Percentiles rank a stretch among this genome's conserved stretches.
These are phyloP conservation scores for Dimargaris xerosporica DNA, from an alignment of 192 early-diverging fungal genomes.

Conservation along the genomic window DNA sequence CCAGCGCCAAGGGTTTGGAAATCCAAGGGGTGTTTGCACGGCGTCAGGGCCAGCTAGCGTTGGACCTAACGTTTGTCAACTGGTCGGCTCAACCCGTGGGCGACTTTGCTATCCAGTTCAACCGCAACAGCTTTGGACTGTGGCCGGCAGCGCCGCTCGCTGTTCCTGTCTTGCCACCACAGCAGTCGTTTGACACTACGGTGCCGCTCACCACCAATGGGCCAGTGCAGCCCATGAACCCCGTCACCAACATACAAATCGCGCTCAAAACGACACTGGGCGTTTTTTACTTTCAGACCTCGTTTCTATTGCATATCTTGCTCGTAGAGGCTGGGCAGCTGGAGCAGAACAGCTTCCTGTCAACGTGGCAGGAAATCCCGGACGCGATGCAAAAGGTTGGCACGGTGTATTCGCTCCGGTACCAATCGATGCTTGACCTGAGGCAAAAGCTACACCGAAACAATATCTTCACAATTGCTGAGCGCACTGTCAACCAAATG, in stretches of 20 bases:
- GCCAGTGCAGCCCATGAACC: conserved; percentile 26
- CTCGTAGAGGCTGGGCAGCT: conserved; percentile 28
- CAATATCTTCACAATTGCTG: conserved; percentile 51
- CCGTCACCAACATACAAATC: conserved; percentile 49
- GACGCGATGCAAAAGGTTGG: conserved; percentile 18
- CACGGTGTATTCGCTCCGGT: conserved; percentile 18
- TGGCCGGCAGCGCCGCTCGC: conserved; percentile 30
- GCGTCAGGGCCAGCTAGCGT: conserved; percentile 35
- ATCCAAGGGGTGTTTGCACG: conserved; percentile 38
- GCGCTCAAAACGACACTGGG: conserved; percentile 50
- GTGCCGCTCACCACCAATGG: conserved; percentile 38
- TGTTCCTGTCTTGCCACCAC: conserved; percentile 24
- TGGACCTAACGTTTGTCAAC: conserved; percentile 52
- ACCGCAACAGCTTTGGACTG: conserved; percentile 61
- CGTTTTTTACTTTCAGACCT: conserved; percentile 56
- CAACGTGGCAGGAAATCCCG: conserved; percentile 34
- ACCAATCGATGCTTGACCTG: conserved; percentile 27
- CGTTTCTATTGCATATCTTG: conserved; percentile 41
- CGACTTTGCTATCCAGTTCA: conserved; percentile 64
- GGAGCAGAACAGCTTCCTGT: conserved; percentile 33
- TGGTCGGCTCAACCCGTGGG: conserved; percentile 27
- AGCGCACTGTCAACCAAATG: conserved; percentile 32
- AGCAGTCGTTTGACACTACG: conserved; percentile 23
- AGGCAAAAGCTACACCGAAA: conserved; percentile 36
- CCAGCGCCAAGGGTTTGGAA: conserved; percentile 33